A percentile compares a stretch with the other conserved stretches of the same genome.
Conservation (phyloP, 2,329 filamentous ascomycete species). For the Sordariomycetes sp. region DNA sequence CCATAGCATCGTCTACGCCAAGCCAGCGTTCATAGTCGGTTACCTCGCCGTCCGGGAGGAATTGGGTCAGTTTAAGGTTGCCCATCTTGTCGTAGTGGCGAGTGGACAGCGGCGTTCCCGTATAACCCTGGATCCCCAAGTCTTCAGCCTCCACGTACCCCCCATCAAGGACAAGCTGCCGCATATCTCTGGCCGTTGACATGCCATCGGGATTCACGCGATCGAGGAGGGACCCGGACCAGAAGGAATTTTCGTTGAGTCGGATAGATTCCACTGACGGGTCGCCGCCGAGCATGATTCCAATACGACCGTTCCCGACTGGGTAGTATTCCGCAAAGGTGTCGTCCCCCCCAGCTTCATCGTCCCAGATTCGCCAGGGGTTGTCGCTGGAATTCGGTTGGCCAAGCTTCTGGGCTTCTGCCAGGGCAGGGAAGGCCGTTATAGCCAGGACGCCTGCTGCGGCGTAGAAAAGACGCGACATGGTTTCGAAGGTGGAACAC, state of each 20-base stretch:
- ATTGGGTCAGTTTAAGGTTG: conserved; percentile 14
- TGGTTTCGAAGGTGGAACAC: neutral
- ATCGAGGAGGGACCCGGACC: conserved; percentile 27
- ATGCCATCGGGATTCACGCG: conserved; percentile 23
- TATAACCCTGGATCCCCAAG: conserved; percentile 17
- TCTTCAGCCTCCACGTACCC: conserved; percentile 10
- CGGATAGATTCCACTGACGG: conserved; percentile 22
- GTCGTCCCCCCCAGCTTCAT: neutral
- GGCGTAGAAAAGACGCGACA: neutral
- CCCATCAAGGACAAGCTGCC: conserved; percentile 23
- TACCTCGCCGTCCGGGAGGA: conserved; percentile 10
- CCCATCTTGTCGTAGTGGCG: conserved; percentile 24
- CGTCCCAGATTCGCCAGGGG: neutral
- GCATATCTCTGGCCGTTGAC: conserved; percentile 21
- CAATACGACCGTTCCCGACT: neutral
- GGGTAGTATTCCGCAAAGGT: neutral
- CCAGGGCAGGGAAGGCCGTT: neutral
- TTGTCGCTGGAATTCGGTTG: neutral
- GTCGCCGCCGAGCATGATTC: neutral
- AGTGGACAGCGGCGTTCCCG: conserved; percentile 23
- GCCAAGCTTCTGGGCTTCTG: neutral
- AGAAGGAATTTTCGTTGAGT: conserved; percentile 35
- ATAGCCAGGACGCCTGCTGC: neutral
- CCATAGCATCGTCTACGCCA: conserved; percentile 8
- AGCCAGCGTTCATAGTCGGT: conserved; percentile 15